Conservation (phyloP, 2,329 filamentous ascomycete species). For the Ceratocystis papillata region DNA sequence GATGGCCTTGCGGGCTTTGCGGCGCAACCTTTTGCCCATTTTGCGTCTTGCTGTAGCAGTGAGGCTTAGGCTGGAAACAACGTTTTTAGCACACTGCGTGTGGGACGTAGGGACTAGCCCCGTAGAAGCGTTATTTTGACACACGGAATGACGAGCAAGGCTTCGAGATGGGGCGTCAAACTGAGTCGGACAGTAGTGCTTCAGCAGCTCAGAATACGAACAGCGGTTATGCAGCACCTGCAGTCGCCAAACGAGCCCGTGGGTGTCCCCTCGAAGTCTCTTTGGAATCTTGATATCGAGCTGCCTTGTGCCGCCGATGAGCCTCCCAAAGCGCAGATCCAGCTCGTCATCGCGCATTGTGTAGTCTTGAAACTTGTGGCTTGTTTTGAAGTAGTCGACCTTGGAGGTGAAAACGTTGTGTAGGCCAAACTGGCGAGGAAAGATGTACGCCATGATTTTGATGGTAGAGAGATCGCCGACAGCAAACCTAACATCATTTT, state of each 20-base stretch:
- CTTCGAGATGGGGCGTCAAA: conserved; percentile 10
- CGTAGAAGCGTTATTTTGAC: not conserved
- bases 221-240: conserved; percentile 63
- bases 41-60: not conserved
- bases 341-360: conserved; percentile 79
- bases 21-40: conserved; percentile 9
- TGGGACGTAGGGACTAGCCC: not conserved
- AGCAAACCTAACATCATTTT: not conserved
- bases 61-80: not conserved
- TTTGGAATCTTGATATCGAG: conserved; percentile 43
- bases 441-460: conserved; percentile 82
- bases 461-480: conserved; percentile 39
- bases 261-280: conserved; percentile 52
- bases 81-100: not conserved
- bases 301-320: conserved; percentile 11
- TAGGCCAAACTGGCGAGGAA: conserved; percentile 78
- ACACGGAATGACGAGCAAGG: not conserved
- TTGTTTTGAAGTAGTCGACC: conserved; percentile 53
- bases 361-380: conserved; percentile 72
- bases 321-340: conserved; percentile 27
- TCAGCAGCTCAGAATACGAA: conserved; percentile 66
- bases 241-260: conserved; percentile 53
- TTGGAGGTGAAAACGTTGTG: conserved; percentile 82
- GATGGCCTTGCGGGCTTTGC: conserved; percentile 11
- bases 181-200: conserved; percentile 61